phyloP scores from a whole-genome alignment of 345 rosid species.

The Salix arbutifolia region DNA sequence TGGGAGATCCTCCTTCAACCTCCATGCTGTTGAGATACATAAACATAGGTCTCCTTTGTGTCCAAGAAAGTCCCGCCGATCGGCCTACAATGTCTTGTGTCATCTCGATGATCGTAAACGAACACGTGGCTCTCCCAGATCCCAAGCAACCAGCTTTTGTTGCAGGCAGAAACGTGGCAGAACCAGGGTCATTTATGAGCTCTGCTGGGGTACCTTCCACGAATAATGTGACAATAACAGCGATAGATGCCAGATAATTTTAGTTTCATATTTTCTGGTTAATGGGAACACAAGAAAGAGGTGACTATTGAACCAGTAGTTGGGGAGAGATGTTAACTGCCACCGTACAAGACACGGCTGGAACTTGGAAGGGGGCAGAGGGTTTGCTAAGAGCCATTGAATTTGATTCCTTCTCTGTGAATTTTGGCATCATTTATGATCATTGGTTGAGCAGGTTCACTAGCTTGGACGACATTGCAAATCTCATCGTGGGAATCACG shows the following conservation, averaged over 20 bases:
- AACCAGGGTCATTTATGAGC: background rate
- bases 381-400: background rate
- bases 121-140: background rate
- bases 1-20: background rate
- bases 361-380: background rate
- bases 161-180: background rate
- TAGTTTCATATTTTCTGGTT: no score
- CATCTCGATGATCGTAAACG: background rate
- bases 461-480: no score
- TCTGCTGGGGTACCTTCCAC: background rate
- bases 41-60: background rate
- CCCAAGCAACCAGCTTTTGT: slow-evolving; percentile 4
- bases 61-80: background rate
- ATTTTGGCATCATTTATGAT: no score
- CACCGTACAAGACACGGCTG: slow-evolving; percentile 7
- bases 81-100: slow-evolving; percentile 12
- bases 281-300: background rate
- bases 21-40: background rate
- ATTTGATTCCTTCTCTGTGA: background rate
- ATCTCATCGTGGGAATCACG: no score
- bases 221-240: background rate
- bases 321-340: background rate
- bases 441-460: no score
- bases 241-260: background rate
- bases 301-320: background rate